These are phyloP conservation scores for Oryza australiensis DNA, from an alignment of 176 grass and related monocot species.

Conservation along the genomic window DNA sequence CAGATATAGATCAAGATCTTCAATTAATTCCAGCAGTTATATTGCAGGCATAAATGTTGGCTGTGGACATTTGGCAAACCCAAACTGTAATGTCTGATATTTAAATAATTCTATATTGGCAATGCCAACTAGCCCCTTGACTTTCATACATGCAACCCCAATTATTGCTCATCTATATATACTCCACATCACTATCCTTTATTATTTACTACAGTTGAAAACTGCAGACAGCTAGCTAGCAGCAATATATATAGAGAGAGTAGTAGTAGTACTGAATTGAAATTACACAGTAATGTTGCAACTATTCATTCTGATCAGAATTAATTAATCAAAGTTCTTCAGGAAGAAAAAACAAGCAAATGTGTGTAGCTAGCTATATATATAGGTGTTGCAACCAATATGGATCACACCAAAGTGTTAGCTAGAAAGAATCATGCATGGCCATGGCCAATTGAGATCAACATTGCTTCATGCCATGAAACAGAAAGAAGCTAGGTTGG, in stretches of 20 bases:
- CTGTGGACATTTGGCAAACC: background rate
- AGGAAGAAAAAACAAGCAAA: background rate
- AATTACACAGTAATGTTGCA: background rate
- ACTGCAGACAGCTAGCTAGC: background rate
- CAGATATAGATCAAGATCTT: background rate
- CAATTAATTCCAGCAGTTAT: background rate
- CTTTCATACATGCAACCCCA: conserved; percentile 15
- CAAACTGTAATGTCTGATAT: background rate
- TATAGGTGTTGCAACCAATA: background rate
- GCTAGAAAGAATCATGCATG: background rate
- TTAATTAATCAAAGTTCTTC: background rate
- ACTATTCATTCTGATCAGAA: background rate
- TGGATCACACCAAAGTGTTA: background rate
- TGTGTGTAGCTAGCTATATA: no score
- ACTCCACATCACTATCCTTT: background rate
- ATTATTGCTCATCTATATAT: conserved; percentile 14
- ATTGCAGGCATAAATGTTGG: background rate
- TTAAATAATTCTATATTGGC: background rate
- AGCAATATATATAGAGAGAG: background rate
- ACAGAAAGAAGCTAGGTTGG: conserved; percentile 27
- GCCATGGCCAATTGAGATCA: background rate
- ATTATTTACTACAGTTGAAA: conserved; percentile 20
- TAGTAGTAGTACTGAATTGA: background rate
- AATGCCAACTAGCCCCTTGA: conserved; percentile 31
- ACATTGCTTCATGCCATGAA: background rate